Conservation (phyloP, 2,329 filamentous ascomycete genomes). For the Pseudocercospora crystallina region DNA sequence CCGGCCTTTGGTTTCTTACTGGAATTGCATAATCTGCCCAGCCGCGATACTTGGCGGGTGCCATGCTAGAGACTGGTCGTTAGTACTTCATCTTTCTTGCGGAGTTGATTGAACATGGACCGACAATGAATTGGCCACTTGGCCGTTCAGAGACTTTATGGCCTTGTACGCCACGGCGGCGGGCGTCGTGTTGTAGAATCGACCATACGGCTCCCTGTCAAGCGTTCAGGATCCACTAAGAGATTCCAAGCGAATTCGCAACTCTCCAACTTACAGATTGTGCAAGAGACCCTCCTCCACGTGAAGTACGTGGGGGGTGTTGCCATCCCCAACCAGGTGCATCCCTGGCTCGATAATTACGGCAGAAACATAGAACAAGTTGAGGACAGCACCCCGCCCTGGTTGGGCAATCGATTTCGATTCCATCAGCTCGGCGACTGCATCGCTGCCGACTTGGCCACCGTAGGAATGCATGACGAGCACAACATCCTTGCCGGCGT, state of each 20-base stretch:
- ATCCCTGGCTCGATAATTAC: conserved; percentile 8
- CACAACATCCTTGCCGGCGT: conserved; percentile 27
- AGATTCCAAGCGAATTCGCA: too few relatives aligned
- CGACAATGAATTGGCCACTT: neutral
- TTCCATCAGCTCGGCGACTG: conserved; percentile 18
- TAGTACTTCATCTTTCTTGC: too few relatives aligned
- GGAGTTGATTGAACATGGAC: too few relatives aligned
- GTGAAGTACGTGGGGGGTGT: neutral
- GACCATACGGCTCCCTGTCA: conserved; percentile 4
- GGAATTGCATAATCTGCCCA: conserved; percentile 18
- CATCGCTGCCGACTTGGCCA: conserved; percentile 31
- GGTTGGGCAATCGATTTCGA: neutral
- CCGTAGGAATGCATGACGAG: conserved; percentile 36
- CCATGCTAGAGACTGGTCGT: too few relatives aligned
- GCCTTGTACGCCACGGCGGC: conserved; percentile 1
- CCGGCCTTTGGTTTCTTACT: too few relatives aligned
- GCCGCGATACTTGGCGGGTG: conserved; percentile 8
- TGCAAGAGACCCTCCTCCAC: too few relatives aligned
- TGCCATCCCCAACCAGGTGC: neutral
- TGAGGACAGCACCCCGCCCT: conserved; percentile 7
- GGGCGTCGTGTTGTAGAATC: conserved; percentile 12
- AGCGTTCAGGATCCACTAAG: too few relatives aligned
- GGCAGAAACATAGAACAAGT: conserved; percentile 15
- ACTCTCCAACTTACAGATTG: too few relatives aligned
- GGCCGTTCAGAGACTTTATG: conserved; percentile 4